Evolutionary conservation across 208 protist genomes (phyloP).

Genomic region (Leishmania turanica): DNA sequence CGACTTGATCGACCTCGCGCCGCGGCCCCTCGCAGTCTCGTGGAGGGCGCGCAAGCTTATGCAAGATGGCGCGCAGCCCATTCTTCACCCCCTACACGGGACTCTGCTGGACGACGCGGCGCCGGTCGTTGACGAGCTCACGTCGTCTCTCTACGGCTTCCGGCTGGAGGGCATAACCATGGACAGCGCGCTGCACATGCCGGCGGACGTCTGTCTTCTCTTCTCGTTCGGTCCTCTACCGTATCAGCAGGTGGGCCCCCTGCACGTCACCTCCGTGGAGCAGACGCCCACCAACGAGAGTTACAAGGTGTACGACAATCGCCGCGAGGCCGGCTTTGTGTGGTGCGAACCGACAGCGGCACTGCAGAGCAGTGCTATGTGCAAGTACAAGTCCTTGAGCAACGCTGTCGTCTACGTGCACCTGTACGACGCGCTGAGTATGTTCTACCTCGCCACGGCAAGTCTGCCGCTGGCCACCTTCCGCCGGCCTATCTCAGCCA

Average conservation of each 20-base stretch:
- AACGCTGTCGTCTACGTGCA: slow-evolving; percentile 74
- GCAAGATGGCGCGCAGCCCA: slow-evolving; percentile 67
- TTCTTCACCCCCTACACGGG: slow-evolving; percentile 73
- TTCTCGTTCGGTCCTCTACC: slow-evolving; percentile 89
- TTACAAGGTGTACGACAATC: slow-evolving; percentile 63
- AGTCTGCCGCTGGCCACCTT: slow-evolving; percentile 65
- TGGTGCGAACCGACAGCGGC: slow-evolving; percentile 84
- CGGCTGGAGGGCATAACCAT: slow-evolving; percentile 88
- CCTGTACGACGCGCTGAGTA: slow-evolving; percentile 85
- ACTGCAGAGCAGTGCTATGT: slow-evolving; percentile 48
- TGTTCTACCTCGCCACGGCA: slow-evolving; percentile 88
- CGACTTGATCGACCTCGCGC: slow-evolving; percentile 71
- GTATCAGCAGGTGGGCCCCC: slow-evolving; percentile 74
- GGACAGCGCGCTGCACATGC: slow-evolving; percentile 62
- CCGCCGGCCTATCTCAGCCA: slow-evolving; percentile 68
- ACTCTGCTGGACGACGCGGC: slow-evolving; percentile 59
- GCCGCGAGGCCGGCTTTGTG: slow-evolving; percentile 60
- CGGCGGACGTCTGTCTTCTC: slow-evolving; percentile 73
- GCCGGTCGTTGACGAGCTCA: slow-evolving; percentile 36
- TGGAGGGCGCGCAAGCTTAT: slow-evolving; percentile 64
- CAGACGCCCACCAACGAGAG: slow-evolving; percentile 45
- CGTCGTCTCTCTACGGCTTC: slow-evolving; percentile 67
- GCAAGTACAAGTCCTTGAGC: slow-evolving; percentile 56
- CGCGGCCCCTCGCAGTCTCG: slow-evolving; percentile 68
- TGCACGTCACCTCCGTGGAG: slow-evolving; percentile 57